These are phyloP conservation scores for Annulohypoxylon nitens DNA, from an alignment of 495 filamentous ascomycete species.

Conservation along the genomic window DNA sequence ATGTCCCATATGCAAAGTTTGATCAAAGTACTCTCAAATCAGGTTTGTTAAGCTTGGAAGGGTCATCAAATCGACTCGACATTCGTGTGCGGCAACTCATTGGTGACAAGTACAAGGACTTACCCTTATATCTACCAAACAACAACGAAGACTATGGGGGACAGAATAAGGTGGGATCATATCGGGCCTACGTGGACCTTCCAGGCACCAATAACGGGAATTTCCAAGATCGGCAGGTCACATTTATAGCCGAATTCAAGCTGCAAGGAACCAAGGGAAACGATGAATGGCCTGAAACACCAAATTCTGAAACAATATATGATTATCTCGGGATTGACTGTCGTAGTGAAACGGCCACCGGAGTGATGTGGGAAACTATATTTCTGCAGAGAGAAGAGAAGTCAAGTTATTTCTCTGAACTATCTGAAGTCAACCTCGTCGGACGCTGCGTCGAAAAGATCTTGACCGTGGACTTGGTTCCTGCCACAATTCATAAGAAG, in stretches of 20 bases:
- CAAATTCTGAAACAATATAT: constrained; percentile 22
- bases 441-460: constrained; percentile 40
- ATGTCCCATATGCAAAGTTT: background rate
- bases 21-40: background rate
- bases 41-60: background rate
- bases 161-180: background rate
- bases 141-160: background rate
- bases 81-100: constrained; percentile 12
- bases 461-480: constrained; percentile 32
- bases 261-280: background rate
- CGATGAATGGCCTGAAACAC: constrained; percentile 1
- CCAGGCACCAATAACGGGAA: background rate
- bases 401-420: constrained; percentile 20
- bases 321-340: constrained; percentile 24
- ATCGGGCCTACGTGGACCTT: background rate
- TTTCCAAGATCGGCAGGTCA: background rate
- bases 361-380: constrained; percentile 37
- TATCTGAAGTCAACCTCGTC: constrained; percentile 36
- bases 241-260: constrained; percentile 15
- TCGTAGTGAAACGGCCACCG: constrained; percentile 21
- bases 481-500: background rate
- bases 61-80: constrained; percentile 2
- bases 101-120: background rate
- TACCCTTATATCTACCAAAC: background rate
- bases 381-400: constrained; percentile 27